A percentile compares a stretch with the other conserved stretches of the same genome.
Conservation (phyloP, 2,329 filamentous ascomycete genomes). For the Monosporascus ibericus region DNA sequence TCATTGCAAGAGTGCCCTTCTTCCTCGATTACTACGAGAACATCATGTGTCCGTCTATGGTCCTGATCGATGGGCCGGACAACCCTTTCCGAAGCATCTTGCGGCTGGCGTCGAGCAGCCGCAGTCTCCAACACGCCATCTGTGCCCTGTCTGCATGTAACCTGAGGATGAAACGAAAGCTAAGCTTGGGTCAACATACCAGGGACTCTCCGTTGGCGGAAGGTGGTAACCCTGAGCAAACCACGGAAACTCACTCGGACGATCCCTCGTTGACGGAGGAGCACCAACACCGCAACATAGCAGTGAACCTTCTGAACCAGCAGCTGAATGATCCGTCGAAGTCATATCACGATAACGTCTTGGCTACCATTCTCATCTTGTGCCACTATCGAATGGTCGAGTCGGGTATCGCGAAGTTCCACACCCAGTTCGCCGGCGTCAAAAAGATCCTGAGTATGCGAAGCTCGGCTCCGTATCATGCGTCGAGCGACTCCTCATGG, state of each 20-base stretch:
- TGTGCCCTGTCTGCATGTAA: slow-evolving; percentile 87
- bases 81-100: slow-evolving; percentile 85
- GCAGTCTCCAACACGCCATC: slow-evolving; percentile 85
- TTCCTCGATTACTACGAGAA: slow-evolving; percentile 93
- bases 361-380: slow-evolving; percentile 80
- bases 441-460: slow-evolving; percentile 82
- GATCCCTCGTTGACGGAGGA: slow-evolving; percentile 71
- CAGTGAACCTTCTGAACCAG: slow-evolving; percentile 76
- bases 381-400: slow-evolving; percentile 93
- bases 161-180: slow-evolving; percentile 72
- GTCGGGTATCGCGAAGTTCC: slow-evolving; percentile 87
- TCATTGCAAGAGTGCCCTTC: slow-evolving; percentile 75
- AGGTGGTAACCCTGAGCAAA: slow-evolving; percentile 38
- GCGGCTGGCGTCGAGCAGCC: slow-evolving; percentile 68
- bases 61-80: slow-evolving; percentile 77
- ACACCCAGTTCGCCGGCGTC: slow-evolving; percentile 87
- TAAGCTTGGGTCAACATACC: slow-evolving; percentile 52
- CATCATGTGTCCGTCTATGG: slow-evolving; percentile 85
- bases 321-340: slow-evolving; percentile 72
- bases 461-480: slow-evolving; percentile 45
- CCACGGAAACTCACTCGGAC: slow-evolving; percentile 42
- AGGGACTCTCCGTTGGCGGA: slow-evolving; percentile 45
- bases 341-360: slow-evolving; percentile 76
- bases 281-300: slow-evolving; percentile 72
- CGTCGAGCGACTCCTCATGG: slow-evolving; percentile 70